Conservation (phyloP, 2,329 filamentous ascomycete species). For the Aspergillus sp. region DNA sequence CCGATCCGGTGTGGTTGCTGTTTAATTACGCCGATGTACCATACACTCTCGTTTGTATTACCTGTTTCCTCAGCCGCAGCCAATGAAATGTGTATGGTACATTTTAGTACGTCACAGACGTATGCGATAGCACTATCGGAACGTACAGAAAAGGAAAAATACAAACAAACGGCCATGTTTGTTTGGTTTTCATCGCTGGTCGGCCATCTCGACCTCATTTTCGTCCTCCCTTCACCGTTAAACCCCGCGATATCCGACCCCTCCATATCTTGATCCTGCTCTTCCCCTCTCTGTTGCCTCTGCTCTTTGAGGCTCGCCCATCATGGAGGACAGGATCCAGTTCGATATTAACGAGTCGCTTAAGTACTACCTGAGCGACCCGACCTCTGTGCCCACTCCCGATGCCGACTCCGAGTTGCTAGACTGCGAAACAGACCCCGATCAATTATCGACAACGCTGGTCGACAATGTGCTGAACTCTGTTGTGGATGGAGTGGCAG, state of each 20-base stretch:
- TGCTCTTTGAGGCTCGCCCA: slow-evolving; percentile 33
- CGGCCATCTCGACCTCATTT: slow-evolving; percentile 8
- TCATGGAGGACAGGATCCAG: slow-evolving; percentile 59
- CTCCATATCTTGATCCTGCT: slow-evolving; percentile 1
- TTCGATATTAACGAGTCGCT: slow-evolving; percentile 97
- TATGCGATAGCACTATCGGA: too few species aligned
- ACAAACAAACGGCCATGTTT: slow-evolving; percentile 19
- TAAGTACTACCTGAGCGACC: slow-evolving; percentile 95
- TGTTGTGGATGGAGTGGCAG: slow-evolving; percentile 85
- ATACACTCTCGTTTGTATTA: not conserved
- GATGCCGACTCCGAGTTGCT: slow-evolving; percentile 77
- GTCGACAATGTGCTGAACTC: slow-evolving; percentile 83
- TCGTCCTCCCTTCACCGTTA: slow-evolving; percentile 11
- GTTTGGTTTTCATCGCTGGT: slow-evolving; percentile 1
- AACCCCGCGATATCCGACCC: slow-evolving; percentile 5
- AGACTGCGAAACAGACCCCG: slow-evolving; percentile 88
- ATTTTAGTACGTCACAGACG: not conserved
- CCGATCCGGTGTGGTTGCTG: slow-evolving; percentile 6
- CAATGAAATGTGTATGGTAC: not conserved
- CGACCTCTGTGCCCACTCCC: slow-evolving; percentile 70
- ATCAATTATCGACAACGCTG: slow-evolving; percentile 68
- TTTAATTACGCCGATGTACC: slow-evolving; percentile 4
- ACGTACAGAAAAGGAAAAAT: slow-evolving; percentile 22
- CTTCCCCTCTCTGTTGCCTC: slow-evolving; percentile 4
- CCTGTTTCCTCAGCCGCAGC: not conserved